These are phyloP conservation scores for Diplodia scrobiculata DNA, from an alignment of 2,329 filamentous ascomycete genomes.

Conservation along the genomic window DNA sequence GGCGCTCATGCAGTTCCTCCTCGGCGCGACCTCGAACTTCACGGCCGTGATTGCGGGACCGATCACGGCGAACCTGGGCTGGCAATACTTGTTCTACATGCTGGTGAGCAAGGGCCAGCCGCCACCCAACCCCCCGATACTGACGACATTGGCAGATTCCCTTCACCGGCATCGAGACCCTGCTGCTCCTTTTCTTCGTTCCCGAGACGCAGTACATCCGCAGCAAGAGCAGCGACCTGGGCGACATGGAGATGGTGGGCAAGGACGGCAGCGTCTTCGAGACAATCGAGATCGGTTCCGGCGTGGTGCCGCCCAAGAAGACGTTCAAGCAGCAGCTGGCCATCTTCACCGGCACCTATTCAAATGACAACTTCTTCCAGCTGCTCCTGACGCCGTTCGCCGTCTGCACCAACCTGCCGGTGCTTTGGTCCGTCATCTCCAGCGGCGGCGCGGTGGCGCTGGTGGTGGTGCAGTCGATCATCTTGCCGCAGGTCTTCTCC, in stretches of 20 bases:
- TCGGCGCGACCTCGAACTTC: constrained; percentile 31
- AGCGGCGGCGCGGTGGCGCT: constrained; percentile 50
- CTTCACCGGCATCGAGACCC: constrained; percentile 47
- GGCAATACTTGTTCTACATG: constrained; percentile 52
- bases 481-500: constrained; percentile 48
- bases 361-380: constrained; percentile 45
- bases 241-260: constrained; percentile 6
- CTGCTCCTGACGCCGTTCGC: constrained; percentile 52
- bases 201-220: constrained; percentile 56
- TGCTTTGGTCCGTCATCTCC: constrained; percentile 56
- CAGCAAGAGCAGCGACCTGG: constrained; percentile 39
- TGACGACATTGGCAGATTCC: constrained; percentile 31
- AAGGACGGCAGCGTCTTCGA: constrained; percentile 19
- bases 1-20: constrained; percentile 47
- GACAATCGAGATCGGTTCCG: constrained; percentile 13
- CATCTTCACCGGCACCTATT: constrained; percentile 46
- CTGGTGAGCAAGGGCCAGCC: constrained; percentile 46
- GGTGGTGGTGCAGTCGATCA: constrained; percentile 50
- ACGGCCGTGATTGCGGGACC: constrained; percentile 10
- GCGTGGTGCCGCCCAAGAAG: constrained; percentile 36
- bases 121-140: constrained; percentile 47
- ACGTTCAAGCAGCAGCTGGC: constrained; percentile 43
- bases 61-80: constrained; percentile 41
- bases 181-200: constrained; percentile 54
- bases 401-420: constrained; percentile 55